These are phyloP conservation scores for Poa pratensis DNA, from an alignment of 176 grass and related monocot species.

Conservation along the genomic window DNA sequence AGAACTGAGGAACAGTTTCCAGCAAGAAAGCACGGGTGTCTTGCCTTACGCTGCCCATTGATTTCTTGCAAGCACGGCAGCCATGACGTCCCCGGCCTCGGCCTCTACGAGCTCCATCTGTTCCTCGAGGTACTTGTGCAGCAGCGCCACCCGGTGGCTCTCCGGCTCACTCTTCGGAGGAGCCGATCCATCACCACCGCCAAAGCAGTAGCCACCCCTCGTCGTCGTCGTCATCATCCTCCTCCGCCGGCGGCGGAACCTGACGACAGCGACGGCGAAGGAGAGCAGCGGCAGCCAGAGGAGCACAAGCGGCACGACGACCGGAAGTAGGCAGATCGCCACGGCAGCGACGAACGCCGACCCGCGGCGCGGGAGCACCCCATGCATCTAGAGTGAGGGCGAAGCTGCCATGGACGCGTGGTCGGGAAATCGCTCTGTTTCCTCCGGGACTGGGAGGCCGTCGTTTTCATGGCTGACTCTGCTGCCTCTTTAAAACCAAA, in stretches of 20 bases:
- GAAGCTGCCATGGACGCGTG: slow-evolving; percentile 33
- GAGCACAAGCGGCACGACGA: slow-evolving; percentile 54
- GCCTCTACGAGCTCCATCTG: slow-evolving; percentile 68
- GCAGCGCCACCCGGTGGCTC: slow-evolving; percentile 24
- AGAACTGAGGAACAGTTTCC: neutral
- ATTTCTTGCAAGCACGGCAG: neutral
- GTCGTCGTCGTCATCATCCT: neutral
- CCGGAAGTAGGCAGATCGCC: slow-evolving; percentile 51
- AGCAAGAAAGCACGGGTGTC: slow-evolving; percentile 7
- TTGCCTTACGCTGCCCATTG: neutral
- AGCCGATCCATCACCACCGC: neutral
- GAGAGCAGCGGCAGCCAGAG: slow-evolving; percentile 60
- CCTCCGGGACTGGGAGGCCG: neutral
- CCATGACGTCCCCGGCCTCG: neutral
- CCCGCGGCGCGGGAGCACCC: neutral
- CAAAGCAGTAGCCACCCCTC: neutral
- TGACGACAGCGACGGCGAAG: slow-evolving; percentile 40
- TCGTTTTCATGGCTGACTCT: slow-evolving; percentile 10
- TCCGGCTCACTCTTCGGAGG: neutral
- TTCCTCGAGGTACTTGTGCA: slow-evolving; percentile 72
- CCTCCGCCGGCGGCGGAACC: slow-evolving; percentile 39
- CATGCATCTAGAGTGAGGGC: slow-evolving; percentile 32
- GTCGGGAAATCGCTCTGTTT: slow-evolving; percentile 7
- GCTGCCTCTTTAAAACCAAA: slow-evolving; percentile 3
- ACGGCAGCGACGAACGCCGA: slow-evolving; percentile 3